These are phyloP conservation scores for Citrus australasica DNA, from an alignment of 345 rosid species.

Conservation along the genomic window DNA sequence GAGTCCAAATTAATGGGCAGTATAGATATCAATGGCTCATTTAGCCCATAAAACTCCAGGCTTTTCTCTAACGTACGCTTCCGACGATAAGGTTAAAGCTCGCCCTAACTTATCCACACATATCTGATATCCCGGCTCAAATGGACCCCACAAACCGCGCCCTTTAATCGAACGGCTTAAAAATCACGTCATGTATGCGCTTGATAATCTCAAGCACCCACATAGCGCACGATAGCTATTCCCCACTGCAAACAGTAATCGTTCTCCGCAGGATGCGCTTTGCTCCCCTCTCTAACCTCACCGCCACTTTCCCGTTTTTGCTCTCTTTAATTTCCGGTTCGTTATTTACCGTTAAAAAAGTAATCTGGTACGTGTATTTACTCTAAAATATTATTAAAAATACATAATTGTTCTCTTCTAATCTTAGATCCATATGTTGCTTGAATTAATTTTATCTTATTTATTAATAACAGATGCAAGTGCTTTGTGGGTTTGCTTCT, in stretches of 20 bases:
- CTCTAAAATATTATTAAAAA: neutral
- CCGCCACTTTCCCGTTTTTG: constrained; percentile 24
- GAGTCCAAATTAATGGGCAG: too few species aligned
- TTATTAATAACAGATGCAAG: neutral
- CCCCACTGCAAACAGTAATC: constrained; percentile 19
- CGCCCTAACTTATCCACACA: neutral
- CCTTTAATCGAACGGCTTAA: constrained; percentile 23
- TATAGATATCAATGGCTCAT: neutral
- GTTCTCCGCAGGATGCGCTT: constrained; percentile 30
- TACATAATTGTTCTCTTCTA: neutral
- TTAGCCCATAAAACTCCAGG: neutral
- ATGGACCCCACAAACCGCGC: neutral
- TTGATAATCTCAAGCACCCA: constrained; percentile 10
- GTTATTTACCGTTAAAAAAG: constrained; percentile 28
- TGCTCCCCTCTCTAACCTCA: constrained; percentile 25
- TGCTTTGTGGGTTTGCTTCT: constrained; percentile 4
- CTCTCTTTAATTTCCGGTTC: neutral
- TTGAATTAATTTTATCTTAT: neutral
- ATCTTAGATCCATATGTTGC: too few species aligned
- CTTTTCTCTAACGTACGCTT: neutral
- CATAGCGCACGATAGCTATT: constrained; percentile 26
- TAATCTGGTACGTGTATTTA: neutral
- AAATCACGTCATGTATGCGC: neutral
- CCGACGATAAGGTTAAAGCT: neutral
- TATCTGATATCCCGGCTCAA: neutral